A percentile compares a stretch with the other conserved stretches of the same genome.
These are phyloP conservation scores for Globisporangium rhizosaccharum DNA, from an alignment of 352 stramenopile species.

Conservation along the genomic window DNA sequence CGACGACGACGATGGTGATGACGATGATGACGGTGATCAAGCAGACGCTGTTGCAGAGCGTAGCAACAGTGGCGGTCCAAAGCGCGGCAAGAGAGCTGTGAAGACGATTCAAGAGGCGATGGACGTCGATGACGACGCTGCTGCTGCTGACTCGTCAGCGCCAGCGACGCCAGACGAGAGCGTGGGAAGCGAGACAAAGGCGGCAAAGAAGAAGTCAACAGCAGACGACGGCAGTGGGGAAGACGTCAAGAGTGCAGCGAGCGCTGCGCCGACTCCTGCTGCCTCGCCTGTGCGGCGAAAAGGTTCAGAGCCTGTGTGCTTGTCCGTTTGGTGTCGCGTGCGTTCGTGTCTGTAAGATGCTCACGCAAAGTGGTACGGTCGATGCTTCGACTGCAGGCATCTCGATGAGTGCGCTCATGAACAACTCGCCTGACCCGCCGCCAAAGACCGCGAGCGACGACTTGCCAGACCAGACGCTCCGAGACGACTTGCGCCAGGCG, in stretches of 20 bases:
- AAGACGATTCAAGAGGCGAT: background rate
- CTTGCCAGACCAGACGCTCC: slow-evolving; percentile 48
- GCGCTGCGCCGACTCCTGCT: slow-evolving; percentile 22
- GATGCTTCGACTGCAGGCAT: slow-evolving; percentile 11
- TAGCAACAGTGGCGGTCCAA: slow-evolving; percentile 7
- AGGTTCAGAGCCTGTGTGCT: slow-evolving; percentile 1
- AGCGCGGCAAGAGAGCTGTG: background rate
- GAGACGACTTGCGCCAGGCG: slow-evolving; percentile 30
- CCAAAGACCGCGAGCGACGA: slow-evolving; percentile 13
- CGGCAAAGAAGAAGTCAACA: slow-evolving; percentile 9
- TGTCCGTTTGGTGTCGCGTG: background rate
- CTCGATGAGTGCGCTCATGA: slow-evolving; percentile 60
- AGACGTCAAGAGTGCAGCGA: slow-evolving; percentile 17
- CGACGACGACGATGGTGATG: slow-evolving; percentile 12
- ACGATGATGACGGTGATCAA: slow-evolving; percentile 9
- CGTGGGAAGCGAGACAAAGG: slow-evolving; percentile 1
- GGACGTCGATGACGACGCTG: too few relatives aligned
- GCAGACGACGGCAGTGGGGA: slow-evolving; percentile 16
- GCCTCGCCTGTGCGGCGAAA: slow-evolving; percentile 41
- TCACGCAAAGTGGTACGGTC: background rate
- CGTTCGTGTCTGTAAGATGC: background rate
- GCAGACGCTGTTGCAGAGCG: background rate
- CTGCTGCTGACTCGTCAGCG: background rate
- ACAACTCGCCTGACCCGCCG: slow-evolving; percentile 24
- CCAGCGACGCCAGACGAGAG: background rate